Percentiles rank a stretch among this genome's conserved stretches.
These are phyloP conservation scores for Lunularia cruciata DNA, from an alignment of 225 moss, liverwort and hornwort genomes.

Conservation along the genomic window DNA sequence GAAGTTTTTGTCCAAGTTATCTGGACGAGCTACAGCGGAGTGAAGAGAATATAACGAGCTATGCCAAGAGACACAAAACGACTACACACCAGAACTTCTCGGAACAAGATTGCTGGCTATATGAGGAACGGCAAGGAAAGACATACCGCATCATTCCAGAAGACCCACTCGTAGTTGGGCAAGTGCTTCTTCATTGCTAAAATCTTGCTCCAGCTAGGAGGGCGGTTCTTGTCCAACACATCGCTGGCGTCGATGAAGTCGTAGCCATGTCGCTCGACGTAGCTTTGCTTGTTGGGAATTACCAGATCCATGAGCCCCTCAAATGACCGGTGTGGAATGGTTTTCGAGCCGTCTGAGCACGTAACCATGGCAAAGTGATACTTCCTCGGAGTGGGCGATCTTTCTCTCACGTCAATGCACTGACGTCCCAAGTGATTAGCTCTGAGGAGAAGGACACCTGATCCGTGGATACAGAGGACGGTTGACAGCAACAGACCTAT, in stretches of 20 bases:
- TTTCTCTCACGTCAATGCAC: conserved; percentile 50
- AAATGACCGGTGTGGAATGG: conserved; percentile 87
- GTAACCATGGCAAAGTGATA: conserved; percentile 92
- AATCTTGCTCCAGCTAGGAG: conserved; percentile 99
- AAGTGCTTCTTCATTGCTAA: conserved; percentile 86
- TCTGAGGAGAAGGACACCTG: conserved; percentile 62
- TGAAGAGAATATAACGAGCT: too few species aligned
- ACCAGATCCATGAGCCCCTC: conserved; percentile 95
- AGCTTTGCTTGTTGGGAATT: conserved; percentile 77
- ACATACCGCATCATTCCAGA: conserved; percentile 99
- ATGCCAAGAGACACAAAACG: too few species aligned
- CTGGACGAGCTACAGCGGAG: too few species aligned
- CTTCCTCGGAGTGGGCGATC: conserved; percentile 45
- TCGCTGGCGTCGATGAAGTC: conserved; percentile 94
- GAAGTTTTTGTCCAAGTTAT: too few species aligned
- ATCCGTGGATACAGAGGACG: conserved; percentile 59
- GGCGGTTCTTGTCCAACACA: conserved; percentile 77
- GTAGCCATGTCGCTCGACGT: conserved; percentile 84
- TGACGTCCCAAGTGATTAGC: conserved; percentile 89
- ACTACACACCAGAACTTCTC: too few species aligned
- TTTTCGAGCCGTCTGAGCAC: conserved; percentile 92
- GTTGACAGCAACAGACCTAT: conserved; percentile 43
- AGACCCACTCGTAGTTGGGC: conserved; percentile 87
- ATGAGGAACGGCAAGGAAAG: neutral
- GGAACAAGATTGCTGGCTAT: neutral